Base-by-base conservation (phyloP, 1,139 yeast genomes). In the Kodamaea sp. region DNA sequence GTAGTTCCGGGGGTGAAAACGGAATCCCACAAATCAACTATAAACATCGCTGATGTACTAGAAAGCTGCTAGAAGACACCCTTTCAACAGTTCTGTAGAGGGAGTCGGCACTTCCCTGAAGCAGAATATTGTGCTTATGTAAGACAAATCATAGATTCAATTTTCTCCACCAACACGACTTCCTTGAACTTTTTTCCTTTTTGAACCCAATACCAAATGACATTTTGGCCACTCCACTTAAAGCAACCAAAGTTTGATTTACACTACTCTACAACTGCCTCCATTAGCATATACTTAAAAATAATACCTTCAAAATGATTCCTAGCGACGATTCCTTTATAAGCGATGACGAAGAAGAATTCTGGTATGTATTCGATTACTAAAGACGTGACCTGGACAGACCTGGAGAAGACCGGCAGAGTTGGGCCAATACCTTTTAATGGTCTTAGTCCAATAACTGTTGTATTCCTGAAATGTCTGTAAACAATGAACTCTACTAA, bases 1-100 rank as follows among this genome's bases (percentile, higher is more conserved):
- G 92, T 77, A 0, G 95, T 79, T 1, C 98, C 98, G 2, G 97
- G 97, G n/a, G 90, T 83, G 59, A 90, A 84, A 20, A 92, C 77
- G 6, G 96, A 84, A 41, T 84, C 82, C 97, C 97, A 90, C 31
- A 92, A 72, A 22, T 84, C 95, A 15, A 63, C 71, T 26, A 85
- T 48, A 56, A 85, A 82, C 21, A 66, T 45, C 61, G 62, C 56
- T 50, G 10, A n/a, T n/a, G n/a, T n/a, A n/a, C n/a, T n/a, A n/a
- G n/a, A n/a, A n/a, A n/a, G n/a, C n/a, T n/a, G n/a, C n/a, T n/a
- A n/a, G n/a, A n/a, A n/a, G n/a, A n/a, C n/a, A n/a, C n/a, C n/a
- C n/a, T n/a, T n/a, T n/a, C n/a, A n/a, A n/a, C n/a, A n/a, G n/a
- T n/a, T n/a, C n/a, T n/a, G n/a, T n/a, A n/a, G n/a, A n/a, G n/a